These are phyloP conservation scores for Lachnellula subtilissima DNA, from an alignment of 2,329 filamentous ascomycete genomes.

Conservation along the genomic window DNA sequence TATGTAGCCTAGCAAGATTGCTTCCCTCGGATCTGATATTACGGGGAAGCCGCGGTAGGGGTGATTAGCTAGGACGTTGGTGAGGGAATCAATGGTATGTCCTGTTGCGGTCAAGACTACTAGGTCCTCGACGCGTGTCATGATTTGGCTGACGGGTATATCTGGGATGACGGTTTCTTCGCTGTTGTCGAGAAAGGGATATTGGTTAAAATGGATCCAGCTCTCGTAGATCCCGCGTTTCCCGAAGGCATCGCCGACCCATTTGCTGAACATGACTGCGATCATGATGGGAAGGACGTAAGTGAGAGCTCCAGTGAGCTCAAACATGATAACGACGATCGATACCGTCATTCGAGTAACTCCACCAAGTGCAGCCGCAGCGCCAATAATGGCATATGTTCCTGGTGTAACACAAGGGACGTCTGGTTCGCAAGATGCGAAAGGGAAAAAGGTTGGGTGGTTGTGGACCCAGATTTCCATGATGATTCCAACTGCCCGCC, in stretches of 20 bases:
- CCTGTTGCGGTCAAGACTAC: constrained; percentile 81
- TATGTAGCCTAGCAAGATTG: constrained; percentile 86
- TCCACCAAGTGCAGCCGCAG: constrained; percentile 87
- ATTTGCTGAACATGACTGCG: constrained; percentile 96
- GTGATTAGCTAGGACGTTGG: constrained; percentile 65
- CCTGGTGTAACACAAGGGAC: constrained; percentile 85
- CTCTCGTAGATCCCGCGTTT: constrained; percentile 93
- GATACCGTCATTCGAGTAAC: constrained; percentile 96
- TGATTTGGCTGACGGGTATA: constrained; percentile 78
- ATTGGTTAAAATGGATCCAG: constrained; percentile 95
- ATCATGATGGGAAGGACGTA: constrained; percentile 99
- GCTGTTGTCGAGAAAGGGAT: constrained; percentile 90
- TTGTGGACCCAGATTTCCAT: constrained; percentile 83
- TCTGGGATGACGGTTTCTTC: constrained; percentile 77
- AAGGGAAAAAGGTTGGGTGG: constrained; percentile 72
- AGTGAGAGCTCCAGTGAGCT: constrained; percentile 90
- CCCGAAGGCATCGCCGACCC: constrained; percentile 94
- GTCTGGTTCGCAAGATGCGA: constrained; percentile 78
- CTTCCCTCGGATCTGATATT: constrained; percentile 70
- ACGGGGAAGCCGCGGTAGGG: constrained; percentile 89
- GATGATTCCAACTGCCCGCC: constrained; percentile 81
- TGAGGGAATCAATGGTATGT: constrained; percentile 77
- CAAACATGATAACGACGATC: constrained; percentile 99
- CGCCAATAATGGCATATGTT: constrained; percentile 94
- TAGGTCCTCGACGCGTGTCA: constrained; percentile 89